Evolutionary conservation across 495 filamentous ascomycete species (phyloP).

Genomic region (Xylaria venustula): DNA sequence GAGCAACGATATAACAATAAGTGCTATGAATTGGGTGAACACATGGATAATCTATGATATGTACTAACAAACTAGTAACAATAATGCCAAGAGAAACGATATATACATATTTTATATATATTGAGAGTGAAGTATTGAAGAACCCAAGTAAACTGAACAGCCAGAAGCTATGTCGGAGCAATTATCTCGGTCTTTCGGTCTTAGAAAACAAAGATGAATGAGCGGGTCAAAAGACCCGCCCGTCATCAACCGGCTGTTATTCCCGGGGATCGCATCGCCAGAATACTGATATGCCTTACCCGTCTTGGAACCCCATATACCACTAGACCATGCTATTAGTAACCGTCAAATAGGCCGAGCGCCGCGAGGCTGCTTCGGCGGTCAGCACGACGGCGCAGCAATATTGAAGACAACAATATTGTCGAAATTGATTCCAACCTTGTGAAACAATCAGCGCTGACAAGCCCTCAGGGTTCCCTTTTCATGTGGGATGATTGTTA

Average conservation of each 20-base stretch:
- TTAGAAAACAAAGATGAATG: background rate
- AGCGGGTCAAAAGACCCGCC: slow-evolving; percentile 2
- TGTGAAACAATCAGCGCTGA: background rate
- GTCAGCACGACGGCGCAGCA: background rate
- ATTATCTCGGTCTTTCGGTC: slow-evolving; percentile 1
- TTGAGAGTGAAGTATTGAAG: too few relatives aligned
- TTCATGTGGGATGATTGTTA: background rate
- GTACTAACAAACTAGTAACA: too few relatives aligned
- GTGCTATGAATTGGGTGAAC: too few relatives aligned
- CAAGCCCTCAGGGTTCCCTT: background rate
- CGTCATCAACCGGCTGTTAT: slow-evolving; percentile 7
- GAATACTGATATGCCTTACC: background rate
- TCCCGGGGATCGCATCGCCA: background rate
- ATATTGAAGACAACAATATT: too few relatives aligned
- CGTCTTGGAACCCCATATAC: slow-evolving; percentile 1
- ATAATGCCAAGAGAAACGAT: too few relatives aligned
- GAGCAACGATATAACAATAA: background rate
- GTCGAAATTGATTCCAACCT: too few relatives aligned
- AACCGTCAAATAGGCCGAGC: background rate
- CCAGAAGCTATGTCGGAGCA: background rate
- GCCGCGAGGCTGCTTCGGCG: background rate
- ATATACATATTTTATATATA: too few relatives aligned
- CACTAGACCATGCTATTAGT: background rate
- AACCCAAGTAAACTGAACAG: too few relatives aligned
- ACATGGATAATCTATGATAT: too few relatives aligned